A percentile compares a stretch with the other conserved stretches of the same genome.
Conservation (phyloP, 306 rosid species). For the Prunus mongolica region DNA sequence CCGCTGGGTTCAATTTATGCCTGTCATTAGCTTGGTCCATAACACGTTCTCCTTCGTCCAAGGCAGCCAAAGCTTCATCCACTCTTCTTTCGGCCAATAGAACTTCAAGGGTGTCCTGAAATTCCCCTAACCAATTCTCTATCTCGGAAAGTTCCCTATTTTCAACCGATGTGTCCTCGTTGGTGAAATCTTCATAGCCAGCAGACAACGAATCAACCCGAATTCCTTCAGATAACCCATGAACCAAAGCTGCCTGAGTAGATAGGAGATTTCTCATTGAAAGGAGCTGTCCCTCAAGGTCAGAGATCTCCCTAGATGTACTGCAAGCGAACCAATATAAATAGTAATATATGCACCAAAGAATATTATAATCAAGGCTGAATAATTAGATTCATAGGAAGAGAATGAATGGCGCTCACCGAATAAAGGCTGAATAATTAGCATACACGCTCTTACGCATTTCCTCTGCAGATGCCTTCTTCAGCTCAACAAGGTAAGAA, state of each 20-base stretch:
- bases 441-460: conserved; percentile 93
- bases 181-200: conserved; percentile 42
- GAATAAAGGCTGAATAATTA: conserved; percentile 85
- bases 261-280: conserved; percentile 85
- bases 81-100: conserved; percentile 79
- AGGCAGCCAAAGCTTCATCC: conserved; percentile 64
- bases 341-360: neutral
- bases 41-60: conserved; percentile 58
- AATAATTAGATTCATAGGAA: too few species aligned
- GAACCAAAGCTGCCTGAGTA: conserved; percentile 72
- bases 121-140: conserved; percentile 65
- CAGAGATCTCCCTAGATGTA: conserved; percentile 81
- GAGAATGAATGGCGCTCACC: conserved; percentile 35
- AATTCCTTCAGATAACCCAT: conserved; percentile 73
- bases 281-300: conserved; percentile 86
- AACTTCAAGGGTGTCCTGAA: conserved; percentile 69
- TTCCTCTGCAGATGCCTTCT: conserved; percentile 97
- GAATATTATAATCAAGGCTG: neutral
- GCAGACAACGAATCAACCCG: conserved; percentile 40
- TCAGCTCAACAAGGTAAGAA: conserved; percentile 61
- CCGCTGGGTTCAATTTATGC: conserved; percentile 34
- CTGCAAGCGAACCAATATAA: conserved; percentile 32
- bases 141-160: conserved; percentile 43
- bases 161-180: conserved; percentile 35
- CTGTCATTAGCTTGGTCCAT: conserved; percentile 35